Base-by-base conservation (phyloP, 805 yeast genomes). In the Candida pseudoglaebosa region DNA sequence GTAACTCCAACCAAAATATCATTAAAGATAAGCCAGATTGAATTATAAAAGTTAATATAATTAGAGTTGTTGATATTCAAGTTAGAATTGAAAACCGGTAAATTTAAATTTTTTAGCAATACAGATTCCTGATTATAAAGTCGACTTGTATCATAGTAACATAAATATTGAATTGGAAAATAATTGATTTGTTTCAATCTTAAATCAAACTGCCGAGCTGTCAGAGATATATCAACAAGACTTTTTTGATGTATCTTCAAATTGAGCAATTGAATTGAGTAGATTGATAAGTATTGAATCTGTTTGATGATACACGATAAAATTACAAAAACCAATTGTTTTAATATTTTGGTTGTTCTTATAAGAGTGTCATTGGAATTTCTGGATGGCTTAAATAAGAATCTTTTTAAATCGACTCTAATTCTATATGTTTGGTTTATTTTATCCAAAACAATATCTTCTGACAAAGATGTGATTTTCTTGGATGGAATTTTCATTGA, bases 11-110 rank as follows among this genome's bases (percentile, higher is more conserved):
- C 56, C 1, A 90, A 69, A 5, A 85, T 56, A 57, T 93, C 99
- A 57, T 93, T 91, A 4, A 80, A 59, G 0, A 88, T 81, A 13
- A 93, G 66, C 98, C 98, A 93, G 1, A 90, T 44, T 1, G 90
- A 82, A 52, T 95, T 95, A 66, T 87, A 88, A 44, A 91, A 77
- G 42, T 82, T 71, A 50, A 85, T 84, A 50, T 84, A 85, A 54
- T 83, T 65, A 30, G 73, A 67, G 43, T 69, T 69, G 42, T 66
- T 60, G 45, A 61, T 59, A 45, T 68, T 68, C 39, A 64, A 49
- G 39, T 61, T 53, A 12, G 59, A 52, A 42, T 67, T 67, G 36
- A 60, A 57, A 6, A 57, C 49, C 1, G 72, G 70, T 12, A 67
- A 49, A 29, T 58, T 54, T 17, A 61, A 52, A 37, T 55, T 76